Evolutionary conservation across 2,329 filamentous ascomycete genomes (phyloP).

Genomic region (Beauveria brongniartii): DNA sequence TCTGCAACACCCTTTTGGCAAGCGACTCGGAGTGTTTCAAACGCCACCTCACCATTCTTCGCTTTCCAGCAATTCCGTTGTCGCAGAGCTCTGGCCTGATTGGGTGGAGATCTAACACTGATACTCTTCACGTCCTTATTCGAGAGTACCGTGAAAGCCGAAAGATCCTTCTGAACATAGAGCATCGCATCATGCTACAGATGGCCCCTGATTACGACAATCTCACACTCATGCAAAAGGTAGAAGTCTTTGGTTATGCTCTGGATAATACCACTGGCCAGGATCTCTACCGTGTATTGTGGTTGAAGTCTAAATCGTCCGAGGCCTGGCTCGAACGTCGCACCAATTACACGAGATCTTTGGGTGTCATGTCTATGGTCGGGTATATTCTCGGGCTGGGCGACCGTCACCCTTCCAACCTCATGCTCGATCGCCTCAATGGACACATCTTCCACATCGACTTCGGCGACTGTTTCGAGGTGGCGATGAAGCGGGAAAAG

Average conservation of each 20-base stretch:
- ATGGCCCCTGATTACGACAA: slow-evolving; percentile 99
- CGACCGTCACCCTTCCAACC: slow-evolving; percentile 92
- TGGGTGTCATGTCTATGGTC: slow-evolving; percentile 99
- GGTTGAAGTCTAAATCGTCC: slow-evolving; percentile 97
- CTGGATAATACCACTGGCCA: slow-evolving; percentile 99
- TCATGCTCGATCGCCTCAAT: slow-evolving; percentile 93
- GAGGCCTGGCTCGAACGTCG: slow-evolving; percentile 95
- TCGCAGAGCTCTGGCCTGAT: slow-evolving; percentile 93
- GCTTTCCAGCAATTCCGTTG: slow-evolving; percentile 91
- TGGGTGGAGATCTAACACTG: slow-evolving; percentile 95
- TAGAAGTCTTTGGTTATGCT: slow-evolving; percentile 98
- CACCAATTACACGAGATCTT: slow-evolving; percentile 96
- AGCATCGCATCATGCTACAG: slow-evolving; percentile 98
- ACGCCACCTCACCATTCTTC: slow-evolving; percentile 90
- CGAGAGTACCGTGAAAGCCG: slow-evolving; percentile 94
- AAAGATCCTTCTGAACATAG: slow-evolving; percentile 97
- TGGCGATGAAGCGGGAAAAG: slow-evolving; percentile 99
- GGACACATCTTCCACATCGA: slow-evolving; percentile 98
- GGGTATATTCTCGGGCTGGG: slow-evolving; percentile 96
- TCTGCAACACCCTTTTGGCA: slow-evolving; percentile 90
- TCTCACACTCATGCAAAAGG: slow-evolving; percentile 98
- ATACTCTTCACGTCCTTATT: slow-evolving; percentile 93
- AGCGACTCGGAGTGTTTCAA: slow-evolving; percentile 97
- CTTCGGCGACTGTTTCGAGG: slow-evolving; percentile 98
- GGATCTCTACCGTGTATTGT: slow-evolving; percentile 93